Base-by-base conservation (phyloP, 2,329 filamentous ascomycete species). In the Drechslerella stenobrocha region DNA sequence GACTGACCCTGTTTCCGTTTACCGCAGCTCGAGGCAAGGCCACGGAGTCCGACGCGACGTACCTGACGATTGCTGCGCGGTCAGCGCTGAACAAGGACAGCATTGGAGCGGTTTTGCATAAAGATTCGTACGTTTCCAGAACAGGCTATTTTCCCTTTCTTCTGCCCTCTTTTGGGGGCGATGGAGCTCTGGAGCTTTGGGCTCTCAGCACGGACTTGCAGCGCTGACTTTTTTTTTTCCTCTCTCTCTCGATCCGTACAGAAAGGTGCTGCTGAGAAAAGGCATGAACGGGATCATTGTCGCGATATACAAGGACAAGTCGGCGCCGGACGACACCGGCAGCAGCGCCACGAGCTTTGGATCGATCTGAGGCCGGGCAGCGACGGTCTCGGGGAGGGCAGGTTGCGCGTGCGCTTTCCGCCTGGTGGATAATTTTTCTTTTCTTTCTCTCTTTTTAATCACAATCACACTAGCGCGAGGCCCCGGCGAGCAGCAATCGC, bases 291-390 rank as follows among this genome's bases (percentile, higher is more conserved):
- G 71, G n/a, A 64, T 72, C 23, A 61, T 73, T 42, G 69, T 73
- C 23, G 72, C 72, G 28, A 71, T 73, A 50, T 73, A 71, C 59
- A 73, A 72, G 53, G 72, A 73, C 65, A 72, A 72, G 37, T 71
- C 70, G 30, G 71, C 70, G 11, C 66, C 72, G 20, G 72, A 71
- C 32, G 72, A 73, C 34, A 67, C 63, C 24, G 63, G 63, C 28
- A 67, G 63, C 45, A 67, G 63, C 30, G 63, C 63, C 40, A 59
- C 61, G 24, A 67, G 63, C 45, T 60, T 59, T 34, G 63, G 55
- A 24, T 67, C 63, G 7, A 67, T 60, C 45, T 67, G 24, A 67
- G 30, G 37, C 23, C 13, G 55, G 59, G n/a, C n/a, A n/a, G 52
- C 47, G 52, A 51, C 42, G 13, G 30, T n/a, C n/a, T n/a, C n/a